Conservation (phyloP, 768 basidiomycete species). For the Termitomyces sp. region DNA sequence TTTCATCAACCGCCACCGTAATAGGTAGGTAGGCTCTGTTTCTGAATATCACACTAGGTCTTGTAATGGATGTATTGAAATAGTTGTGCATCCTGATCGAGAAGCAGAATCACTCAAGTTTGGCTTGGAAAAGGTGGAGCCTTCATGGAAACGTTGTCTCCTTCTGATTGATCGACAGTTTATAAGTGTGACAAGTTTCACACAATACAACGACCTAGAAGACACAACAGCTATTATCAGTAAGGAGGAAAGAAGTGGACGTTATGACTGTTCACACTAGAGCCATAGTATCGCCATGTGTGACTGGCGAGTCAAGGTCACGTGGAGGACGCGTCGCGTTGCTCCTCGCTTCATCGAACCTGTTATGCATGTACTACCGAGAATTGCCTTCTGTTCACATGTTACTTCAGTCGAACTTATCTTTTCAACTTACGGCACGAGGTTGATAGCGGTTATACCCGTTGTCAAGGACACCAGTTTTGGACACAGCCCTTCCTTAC, state of each 20-base stretch:
- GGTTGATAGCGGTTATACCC: too few species aligned
- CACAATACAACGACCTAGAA: not conserved
- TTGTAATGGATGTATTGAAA: not conserved
- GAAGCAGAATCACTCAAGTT: not conserved
- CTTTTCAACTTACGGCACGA: not conserved
- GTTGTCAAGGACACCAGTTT: not conserved
- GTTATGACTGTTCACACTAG: not conserved
- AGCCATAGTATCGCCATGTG: not conserved
- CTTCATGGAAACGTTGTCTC: not conserved
- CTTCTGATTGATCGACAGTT: not conserved
- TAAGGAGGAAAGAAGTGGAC: not conserved
- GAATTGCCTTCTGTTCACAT: not conserved
- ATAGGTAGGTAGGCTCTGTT: not conserved
- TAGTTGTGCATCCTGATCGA: not conserved
- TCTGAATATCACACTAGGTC: not conserved
- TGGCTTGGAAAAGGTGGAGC: not conserved
- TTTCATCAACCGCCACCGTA: not conserved
- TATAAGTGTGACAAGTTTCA: too few species aligned
- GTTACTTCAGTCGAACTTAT: not conserved
- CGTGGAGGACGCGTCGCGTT: not conserved
- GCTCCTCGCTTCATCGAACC: not conserved
- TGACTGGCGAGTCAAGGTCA: not conserved
- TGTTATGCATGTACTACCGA: too few species aligned
- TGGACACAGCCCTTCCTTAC: not conserved
- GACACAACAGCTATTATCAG: not conserved